Conservation (phyloP, 2,329 filamentous ascomycete genomes). For the Phaeophleospora eucalypticola region DNA sequence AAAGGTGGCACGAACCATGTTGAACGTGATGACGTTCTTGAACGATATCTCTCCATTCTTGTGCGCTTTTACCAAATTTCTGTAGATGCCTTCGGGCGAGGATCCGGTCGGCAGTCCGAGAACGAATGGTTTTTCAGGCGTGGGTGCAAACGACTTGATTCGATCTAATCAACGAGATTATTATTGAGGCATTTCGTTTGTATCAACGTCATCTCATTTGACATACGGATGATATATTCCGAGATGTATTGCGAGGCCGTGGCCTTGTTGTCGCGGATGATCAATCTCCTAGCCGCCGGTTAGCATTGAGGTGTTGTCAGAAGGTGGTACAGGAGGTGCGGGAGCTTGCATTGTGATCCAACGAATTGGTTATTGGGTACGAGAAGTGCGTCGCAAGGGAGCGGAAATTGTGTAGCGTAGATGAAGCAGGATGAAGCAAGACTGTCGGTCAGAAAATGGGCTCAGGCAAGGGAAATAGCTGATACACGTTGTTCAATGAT, state of each 20-base stretch:
- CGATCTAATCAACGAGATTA: constrained; percentile 51
- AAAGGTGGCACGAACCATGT: constrained; percentile 59
- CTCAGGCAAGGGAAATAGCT: constrained; percentile 1
- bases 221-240: constrained; percentile 70
- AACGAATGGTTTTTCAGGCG: constrained; percentile 69
- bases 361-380: too few species aligned
- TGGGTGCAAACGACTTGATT: constrained; percentile 73
- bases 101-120: constrained; percentile 80
- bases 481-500: too few species aligned
- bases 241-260: constrained; percentile 72
- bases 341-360: constrained; percentile 18
- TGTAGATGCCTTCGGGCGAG: constrained; percentile 74
- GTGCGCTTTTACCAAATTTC: constrained; percentile 66
- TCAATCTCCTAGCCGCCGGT: constrained; percentile 67
- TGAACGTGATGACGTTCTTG: constrained; percentile 84
- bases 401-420: constrained; percentile 2
- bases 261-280: constrained; percentile 69
- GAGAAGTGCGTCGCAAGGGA: not conserved
- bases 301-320: not conserved
- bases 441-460: constrained; percentile 2
- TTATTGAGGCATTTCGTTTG: not conserved
- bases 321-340: not conserved
- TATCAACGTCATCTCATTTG: not conserved
- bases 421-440: too few species aligned
- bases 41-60: constrained; percentile 75